Conservation (phyloP, 495 filamentous ascomycete species). For the Choiromyces venosus region DNA sequence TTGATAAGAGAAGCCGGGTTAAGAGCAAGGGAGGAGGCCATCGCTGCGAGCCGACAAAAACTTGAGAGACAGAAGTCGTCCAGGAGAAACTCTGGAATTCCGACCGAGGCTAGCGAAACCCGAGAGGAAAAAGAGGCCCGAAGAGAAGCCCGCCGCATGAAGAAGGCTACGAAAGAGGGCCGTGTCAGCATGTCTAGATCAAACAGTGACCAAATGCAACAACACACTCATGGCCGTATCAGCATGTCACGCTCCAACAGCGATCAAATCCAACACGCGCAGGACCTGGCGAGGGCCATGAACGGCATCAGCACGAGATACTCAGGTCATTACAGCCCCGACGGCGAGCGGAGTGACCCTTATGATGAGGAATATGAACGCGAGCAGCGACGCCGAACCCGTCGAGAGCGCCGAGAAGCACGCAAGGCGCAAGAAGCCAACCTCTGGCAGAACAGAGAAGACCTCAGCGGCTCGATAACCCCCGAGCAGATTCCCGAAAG, state of each 20-base stretch:
- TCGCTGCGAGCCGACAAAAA: conserved; percentile 23
- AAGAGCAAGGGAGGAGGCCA: conserved; percentile 19
- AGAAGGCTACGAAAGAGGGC: conserved; percentile 20
- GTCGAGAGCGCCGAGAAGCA: conserved; percentile 21
- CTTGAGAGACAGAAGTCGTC: conserved; percentile 32
- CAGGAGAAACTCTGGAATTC: conserved; percentile 21
- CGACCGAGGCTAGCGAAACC: conserved; percentile 21
- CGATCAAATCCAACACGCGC: conserved; percentile 27
- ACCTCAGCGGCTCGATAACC: conserved; percentile 30
- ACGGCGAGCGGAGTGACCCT: conserved; percentile 22
- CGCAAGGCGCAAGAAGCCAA: conserved; percentile 26
- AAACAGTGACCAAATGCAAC: conserved; percentile 26
- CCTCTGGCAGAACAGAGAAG: conserved; percentile 32
- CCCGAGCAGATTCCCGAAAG: conserved; percentile 22
- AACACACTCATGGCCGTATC: neutral
- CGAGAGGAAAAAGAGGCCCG: conserved; percentile 29
- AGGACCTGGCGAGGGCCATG: conserved; percentile 24
- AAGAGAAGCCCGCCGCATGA: conserved; percentile 26
- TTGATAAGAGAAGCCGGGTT: conserved; percentile 20
- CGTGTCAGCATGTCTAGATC: conserved; percentile 5
- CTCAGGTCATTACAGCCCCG: conserved; percentile 18
- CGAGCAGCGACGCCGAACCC: conserved; percentile 21
- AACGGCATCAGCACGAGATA: conserved; percentile 15
- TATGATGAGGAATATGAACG: conserved; percentile 27
- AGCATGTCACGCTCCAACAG: conserved; percentile 16